These are phyloP conservation scores for Zelopaecilomyces penicillatus DNA, from an alignment of 2,329 filamentous ascomycete species.

Conservation along the genomic window DNA sequence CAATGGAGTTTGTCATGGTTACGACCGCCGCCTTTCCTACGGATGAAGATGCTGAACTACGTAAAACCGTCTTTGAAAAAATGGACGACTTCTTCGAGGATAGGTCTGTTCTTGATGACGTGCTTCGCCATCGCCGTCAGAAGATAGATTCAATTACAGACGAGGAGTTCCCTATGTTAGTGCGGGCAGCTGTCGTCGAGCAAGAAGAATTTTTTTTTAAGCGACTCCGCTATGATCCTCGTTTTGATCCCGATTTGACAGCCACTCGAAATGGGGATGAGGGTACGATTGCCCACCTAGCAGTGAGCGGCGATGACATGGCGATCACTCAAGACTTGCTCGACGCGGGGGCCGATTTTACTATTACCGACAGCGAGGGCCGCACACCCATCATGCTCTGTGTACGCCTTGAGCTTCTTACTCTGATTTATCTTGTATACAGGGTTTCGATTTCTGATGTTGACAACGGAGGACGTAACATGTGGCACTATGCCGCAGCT, in stretches of 20 bases:
- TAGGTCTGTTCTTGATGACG: no score
- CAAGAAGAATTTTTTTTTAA: constrained; percentile 15
- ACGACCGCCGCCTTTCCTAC: background rate
- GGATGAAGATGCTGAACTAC: background rate
- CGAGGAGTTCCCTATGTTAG: constrained; percentile 12
- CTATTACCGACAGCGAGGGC: constrained; percentile 17
- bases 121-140: no score
- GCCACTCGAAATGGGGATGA: constrained; percentile 7
- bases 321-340: constrained; percentile 22
- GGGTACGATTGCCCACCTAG: constrained; percentile 24
- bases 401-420: constrained; percentile 19
- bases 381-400: constrained; percentile 28
- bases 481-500: constrained; percentile 30
- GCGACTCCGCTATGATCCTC: constrained; percentile 20
- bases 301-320: constrained; percentile 16
- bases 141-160: constrained; percentile 10
- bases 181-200: constrained; percentile 19
- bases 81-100: background rate
- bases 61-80: background rate
- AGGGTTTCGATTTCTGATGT: constrained; percentile 19
- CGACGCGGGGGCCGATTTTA: constrained; percentile 19
- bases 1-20: constrained; percentile 4
- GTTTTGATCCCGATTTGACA: constrained; percentile 22
- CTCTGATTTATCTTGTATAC: constrained; percentile 17
- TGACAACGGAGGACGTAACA: constrained; percentile 24